Percentiles rank a stretch among this genome's conserved stretches.
Conservation (phyloP, 768 basidiomycete genomes). For the Jaapia argillacea region DNA sequence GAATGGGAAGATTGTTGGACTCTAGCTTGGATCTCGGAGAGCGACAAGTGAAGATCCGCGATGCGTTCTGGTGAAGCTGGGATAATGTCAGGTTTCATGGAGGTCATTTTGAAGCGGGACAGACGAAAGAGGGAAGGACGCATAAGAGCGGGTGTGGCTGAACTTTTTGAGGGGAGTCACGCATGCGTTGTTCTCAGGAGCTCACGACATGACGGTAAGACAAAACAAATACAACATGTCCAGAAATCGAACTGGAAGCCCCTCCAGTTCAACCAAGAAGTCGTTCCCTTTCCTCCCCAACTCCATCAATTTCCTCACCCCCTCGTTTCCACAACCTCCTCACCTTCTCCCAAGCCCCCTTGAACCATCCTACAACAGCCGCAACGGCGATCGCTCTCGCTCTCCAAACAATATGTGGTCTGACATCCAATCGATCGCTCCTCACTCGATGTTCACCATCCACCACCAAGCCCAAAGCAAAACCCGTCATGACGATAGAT, state of each 20-base stretch:
- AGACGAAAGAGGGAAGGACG: too few relatives aligned
- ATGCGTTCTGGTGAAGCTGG: too few relatives aligned
- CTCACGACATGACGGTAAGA: too few relatives aligned
- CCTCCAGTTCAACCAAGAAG: slow-evolving; percentile 15
- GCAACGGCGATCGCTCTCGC: slow-evolving; percentile 14
- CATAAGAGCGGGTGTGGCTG: too few relatives aligned
- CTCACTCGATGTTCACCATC: slow-evolving; percentile 61
- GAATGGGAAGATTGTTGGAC: slow-evolving; percentile 23
- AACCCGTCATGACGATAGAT: slow-evolving; percentile 51
- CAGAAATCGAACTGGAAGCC: too few relatives aligned
- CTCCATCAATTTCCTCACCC: slow-evolving; percentile 5
- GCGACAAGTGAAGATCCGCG: too few relatives aligned
- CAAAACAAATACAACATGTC: too few relatives aligned
- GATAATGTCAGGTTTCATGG: too few relatives aligned
- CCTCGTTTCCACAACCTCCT: slow-evolving; percentile 5
- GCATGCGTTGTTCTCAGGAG: too few relatives aligned
- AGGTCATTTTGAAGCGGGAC: too few relatives aligned
- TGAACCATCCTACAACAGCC: background rate
- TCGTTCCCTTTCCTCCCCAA: slow-evolving; percentile 11
- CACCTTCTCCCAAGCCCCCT: background rate
- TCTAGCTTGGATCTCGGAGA: slow-evolving; percentile 41
- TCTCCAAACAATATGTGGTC: slow-evolving; percentile 23
- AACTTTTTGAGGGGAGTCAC: too few relatives aligned
- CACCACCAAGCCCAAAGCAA: slow-evolving; percentile 51
- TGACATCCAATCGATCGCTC: slow-evolving; percentile 44